Conservation (phyloP, 192 early-diverging fungal genomes). For the Backusella macrospora region DNA sequence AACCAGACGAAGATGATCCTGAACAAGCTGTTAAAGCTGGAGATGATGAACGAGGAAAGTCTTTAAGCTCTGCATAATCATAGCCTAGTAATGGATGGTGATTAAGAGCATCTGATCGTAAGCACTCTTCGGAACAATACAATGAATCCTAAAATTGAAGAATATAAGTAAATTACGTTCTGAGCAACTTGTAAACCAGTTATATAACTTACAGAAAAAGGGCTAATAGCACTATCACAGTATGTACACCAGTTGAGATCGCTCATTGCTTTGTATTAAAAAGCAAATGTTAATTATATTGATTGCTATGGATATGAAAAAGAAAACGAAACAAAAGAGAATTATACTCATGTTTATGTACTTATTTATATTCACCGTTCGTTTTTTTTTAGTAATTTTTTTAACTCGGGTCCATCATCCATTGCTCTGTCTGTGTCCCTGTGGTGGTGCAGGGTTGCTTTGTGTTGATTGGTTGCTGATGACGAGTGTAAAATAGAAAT, state of each 20-base stretch:
- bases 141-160: conserved; percentile 35
- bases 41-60: conserved; percentile 39
- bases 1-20: conserved; percentile 18
- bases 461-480: not conserved
- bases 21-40: conserved; percentile 25
- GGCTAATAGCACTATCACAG: conserved; percentile 3
- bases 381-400: conserved; percentile 14
- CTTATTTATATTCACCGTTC: not conserved
- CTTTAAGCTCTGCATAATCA: conserved; percentile 39
- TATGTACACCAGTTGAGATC: conserved; percentile 10
- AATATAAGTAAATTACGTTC: not conserved
- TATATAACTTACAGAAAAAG: not conserved
- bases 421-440: conserved; percentile 13
- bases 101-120: conserved; percentile 33
- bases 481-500: conserved; percentile 7
- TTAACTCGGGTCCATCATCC: conserved; percentile 7
- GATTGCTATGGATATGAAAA: not conserved
- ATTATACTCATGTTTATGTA: not conserved
- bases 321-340: not conserved
- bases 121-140: conserved; percentile 42
- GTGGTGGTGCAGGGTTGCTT: conserved; percentile 8
- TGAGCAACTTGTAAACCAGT: not conserved
- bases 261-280: not conserved
- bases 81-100: conserved; percentile 42
- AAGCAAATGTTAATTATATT: not conserved